Conservation (phyloP, 345 rosid genomes). For the Microthlaspi erraticum region DNA sequence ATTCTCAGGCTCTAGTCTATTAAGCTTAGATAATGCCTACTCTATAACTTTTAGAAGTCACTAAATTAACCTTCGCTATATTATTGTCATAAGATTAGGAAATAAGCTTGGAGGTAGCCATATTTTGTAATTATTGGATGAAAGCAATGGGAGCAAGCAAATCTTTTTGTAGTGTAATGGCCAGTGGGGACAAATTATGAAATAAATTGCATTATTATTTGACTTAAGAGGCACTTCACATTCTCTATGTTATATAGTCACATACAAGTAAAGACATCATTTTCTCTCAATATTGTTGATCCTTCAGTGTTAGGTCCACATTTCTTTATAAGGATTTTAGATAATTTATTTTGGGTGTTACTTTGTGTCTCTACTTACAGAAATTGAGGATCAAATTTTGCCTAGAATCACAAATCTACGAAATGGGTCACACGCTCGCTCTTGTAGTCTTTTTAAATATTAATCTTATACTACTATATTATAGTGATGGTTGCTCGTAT, state of each 20-base stretch:
- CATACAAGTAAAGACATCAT: constrained; percentile 2
- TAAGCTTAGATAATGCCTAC: background rate
- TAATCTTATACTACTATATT: background rate
- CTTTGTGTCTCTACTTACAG: constrained; percentile 20
- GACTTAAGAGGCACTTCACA: constrained; percentile 11
- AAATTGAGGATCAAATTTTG: background rate
- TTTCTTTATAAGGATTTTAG: background rate
- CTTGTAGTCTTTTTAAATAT: background rate
- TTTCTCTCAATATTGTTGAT: constrained; percentile 4
- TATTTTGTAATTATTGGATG: constrained; percentile 16
- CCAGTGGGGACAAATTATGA: background rate
- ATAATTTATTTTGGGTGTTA: constrained; percentile 9
- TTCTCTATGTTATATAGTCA: background rate
- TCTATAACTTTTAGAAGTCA: background rate
- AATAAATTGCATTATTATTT: constrained; percentile 4
- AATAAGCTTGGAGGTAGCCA: background rate
- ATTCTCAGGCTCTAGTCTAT: background rate
- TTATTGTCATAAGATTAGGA: too few relatives aligned
- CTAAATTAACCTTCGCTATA: background rate
- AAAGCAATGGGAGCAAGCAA: constrained; percentile 19
- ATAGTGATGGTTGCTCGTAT: background rate
- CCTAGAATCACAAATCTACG: background rate
- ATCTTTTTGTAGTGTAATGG: constrained; percentile 18
- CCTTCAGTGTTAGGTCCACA: constrained; percentile 20
- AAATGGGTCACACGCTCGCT: constrained; percentile 1